Evolutionary conservation across 495 filamentous ascomycete species (phyloP).

Genomic region (Pyrenula massariospora): DNA sequence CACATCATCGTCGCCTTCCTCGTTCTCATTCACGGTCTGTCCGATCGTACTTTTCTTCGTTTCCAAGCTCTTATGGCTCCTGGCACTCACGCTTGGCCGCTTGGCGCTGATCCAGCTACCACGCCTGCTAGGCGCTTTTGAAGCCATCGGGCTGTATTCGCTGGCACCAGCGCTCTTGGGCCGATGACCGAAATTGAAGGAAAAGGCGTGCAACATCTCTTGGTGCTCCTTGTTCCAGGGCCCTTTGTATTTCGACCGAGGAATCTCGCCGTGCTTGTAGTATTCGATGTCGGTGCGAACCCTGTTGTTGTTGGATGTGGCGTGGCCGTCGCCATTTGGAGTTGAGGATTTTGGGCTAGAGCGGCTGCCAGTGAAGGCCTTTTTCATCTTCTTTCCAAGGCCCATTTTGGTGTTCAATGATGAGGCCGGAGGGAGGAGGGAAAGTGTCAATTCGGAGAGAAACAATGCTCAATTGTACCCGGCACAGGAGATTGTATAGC

Average conservation of each 20-base stretch:
- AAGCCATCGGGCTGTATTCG: slow-evolving; percentile 14
- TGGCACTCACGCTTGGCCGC: not conserved
- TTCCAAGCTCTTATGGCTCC: slow-evolving; percentile 1
- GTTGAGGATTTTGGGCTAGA: slow-evolving; percentile 5
- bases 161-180: slow-evolving; percentile 10
- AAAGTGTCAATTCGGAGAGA: no score
- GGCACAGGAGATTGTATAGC: no score
- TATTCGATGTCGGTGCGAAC: slow-evolving; percentile 35
- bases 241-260: slow-evolving; percentile 39
- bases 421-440: not conserved
- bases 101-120: slow-evolving; percentile 7
- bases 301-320: slow-evolving; percentile 6
- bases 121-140: slow-evolving; percentile 10
- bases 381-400: no score
- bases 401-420: not conserved
- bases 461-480: slow-evolving; percentile 2
- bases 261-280: slow-evolving; percentile 36
- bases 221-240: slow-evolving; percentile 40
- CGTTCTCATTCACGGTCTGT: slow-evolving; percentile 5
- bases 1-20: slow-evolving; percentile 13
- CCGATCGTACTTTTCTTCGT: slow-evolving; percentile 9
- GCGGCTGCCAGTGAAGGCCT: slow-evolving; percentile 24
- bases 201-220: slow-evolving; percentile 35
- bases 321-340: slow-evolving; percentile 13
- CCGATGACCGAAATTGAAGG: slow-evolving; percentile 29